Evolutionary conservation across 331 rosid species (phyloP).

Genomic region (Dryas integrifolia): DNA sequence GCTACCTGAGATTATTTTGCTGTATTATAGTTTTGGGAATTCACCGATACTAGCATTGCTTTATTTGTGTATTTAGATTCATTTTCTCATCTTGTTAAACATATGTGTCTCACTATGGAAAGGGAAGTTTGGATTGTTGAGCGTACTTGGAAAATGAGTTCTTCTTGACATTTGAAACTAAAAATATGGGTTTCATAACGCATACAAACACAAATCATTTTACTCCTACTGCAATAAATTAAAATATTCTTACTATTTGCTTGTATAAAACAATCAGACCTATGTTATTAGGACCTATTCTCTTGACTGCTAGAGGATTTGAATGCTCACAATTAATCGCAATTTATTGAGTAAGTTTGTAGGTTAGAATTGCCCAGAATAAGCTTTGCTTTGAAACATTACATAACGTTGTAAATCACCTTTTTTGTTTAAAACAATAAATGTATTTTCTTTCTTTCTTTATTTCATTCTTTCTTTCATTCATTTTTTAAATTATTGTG

Average conservation of each 20-base stretch:
- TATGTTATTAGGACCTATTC: background rate
- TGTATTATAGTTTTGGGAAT: background rate
- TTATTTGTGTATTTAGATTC: constrained; percentile 2
- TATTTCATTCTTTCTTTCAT: background rate
- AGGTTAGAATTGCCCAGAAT: background rate
- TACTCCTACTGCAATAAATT: background rate
- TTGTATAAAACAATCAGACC: background rate
- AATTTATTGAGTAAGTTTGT: background rate
- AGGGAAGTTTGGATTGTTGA: background rate
- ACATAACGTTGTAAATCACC: background rate
- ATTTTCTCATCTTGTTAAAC: background rate
- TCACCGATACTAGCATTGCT: background rate
- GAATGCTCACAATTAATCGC: background rate
- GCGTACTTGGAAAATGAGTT: background rate
- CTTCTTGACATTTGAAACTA: background rate
- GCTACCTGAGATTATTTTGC: constrained; percentile 1
- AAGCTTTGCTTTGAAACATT: background rate
- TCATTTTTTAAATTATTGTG: background rate
- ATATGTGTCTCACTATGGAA: background rate
- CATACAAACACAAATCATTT: background rate
- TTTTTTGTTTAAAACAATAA: background rate
- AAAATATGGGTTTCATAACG: background rate
- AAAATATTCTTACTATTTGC: background rate
- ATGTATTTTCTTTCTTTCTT: background rate
- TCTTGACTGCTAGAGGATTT: background rate